Percentiles rank a stretch among this genome's conserved stretches.
phyloP scores from a whole-genome alignment of 2,329 filamentous ascomycete species.

The Scedosporium dehoogii region DNA sequence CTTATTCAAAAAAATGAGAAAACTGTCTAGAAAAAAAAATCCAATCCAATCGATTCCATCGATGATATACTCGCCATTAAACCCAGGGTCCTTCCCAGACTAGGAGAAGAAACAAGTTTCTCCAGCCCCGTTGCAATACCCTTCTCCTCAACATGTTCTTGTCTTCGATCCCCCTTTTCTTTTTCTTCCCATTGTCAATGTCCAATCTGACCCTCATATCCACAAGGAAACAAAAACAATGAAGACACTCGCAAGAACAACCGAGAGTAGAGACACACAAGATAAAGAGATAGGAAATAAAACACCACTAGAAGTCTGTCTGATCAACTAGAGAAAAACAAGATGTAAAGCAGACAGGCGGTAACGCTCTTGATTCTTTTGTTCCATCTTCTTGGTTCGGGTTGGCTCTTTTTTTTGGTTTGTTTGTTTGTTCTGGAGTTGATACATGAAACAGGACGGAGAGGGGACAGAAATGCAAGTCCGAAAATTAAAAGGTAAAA shows the following conservation, averaged over 20 bases:
- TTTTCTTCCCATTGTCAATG: not conserved
- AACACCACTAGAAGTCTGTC: too few relatives aligned
- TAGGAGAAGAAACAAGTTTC: too few relatives aligned
- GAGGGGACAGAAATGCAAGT: not conserved
- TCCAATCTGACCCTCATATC: too few relatives aligned
- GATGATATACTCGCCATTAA: not conserved
- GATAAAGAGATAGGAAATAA: not conserved
- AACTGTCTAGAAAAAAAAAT: not conserved
- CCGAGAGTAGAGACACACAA: not conserved
- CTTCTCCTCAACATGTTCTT: not conserved
- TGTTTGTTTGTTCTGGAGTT: not conserved
- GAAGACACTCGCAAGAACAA: not conserved
- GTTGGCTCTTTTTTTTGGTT: not conserved
- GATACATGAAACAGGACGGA: not conserved
- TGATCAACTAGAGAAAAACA: not conserved
- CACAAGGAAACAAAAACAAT: too few relatives aligned
- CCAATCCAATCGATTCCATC: not conserved
- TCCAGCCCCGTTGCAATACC: not conserved
- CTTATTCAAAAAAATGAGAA: not conserved
- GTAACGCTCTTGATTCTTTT: not conserved
- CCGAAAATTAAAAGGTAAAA: slow-evolving; percentile 3
- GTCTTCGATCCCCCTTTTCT: not conserved
- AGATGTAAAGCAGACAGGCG: not conserved
- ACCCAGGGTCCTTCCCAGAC: too few relatives aligned
- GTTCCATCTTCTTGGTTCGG: too few relatives aligned